Percentiles rank a stretch among this genome's conserved stretches.
Conservation (phyloP, 257 asterid species). For the Forsythia viridissima region DNA sequence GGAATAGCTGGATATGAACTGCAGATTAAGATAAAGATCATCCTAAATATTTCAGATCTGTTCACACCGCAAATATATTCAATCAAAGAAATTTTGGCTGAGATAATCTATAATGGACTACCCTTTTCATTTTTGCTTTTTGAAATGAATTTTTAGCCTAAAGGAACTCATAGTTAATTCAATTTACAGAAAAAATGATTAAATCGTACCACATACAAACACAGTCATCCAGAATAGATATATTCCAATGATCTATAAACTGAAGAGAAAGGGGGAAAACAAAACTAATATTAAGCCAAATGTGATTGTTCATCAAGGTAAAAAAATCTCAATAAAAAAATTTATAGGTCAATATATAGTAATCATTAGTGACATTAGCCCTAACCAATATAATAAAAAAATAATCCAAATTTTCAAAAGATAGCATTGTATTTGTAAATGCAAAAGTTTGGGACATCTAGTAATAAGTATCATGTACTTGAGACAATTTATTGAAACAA, state of each 20-base stretch:
- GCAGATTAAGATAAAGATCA: conserved; percentile 33
- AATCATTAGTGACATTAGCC: neutral
- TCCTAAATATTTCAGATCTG: neutral
- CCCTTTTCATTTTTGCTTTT: neutral
- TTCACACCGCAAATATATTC: conserved; percentile 1
- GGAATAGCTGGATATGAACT: conserved; percentile 42
- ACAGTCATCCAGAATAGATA: neutral
- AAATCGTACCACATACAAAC: neutral
- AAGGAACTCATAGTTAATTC: neutral
- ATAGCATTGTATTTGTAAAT: neutral
- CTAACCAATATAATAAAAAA: neutral
- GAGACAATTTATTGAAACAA: conserved; percentile 9
- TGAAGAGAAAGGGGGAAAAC: too few species aligned
- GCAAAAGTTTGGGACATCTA: conserved; percentile 10
- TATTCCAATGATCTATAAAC: neutral
- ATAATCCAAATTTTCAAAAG: conserved; percentile 1
- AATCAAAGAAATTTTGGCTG: conserved; percentile 3
- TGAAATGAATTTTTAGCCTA: neutral
- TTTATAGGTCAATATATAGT: conserved; percentile 15
- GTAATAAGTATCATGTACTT: conserved; percentile 12
- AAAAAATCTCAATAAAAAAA: neutral
- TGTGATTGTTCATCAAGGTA: neutral
- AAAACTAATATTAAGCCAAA: neutral
- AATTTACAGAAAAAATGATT: neutral
- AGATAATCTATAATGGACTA: conserved; percentile 9